Conservation (phyloP, 495 filamentous ascomycete genomes). For the Penicillium odoratum region DNA sequence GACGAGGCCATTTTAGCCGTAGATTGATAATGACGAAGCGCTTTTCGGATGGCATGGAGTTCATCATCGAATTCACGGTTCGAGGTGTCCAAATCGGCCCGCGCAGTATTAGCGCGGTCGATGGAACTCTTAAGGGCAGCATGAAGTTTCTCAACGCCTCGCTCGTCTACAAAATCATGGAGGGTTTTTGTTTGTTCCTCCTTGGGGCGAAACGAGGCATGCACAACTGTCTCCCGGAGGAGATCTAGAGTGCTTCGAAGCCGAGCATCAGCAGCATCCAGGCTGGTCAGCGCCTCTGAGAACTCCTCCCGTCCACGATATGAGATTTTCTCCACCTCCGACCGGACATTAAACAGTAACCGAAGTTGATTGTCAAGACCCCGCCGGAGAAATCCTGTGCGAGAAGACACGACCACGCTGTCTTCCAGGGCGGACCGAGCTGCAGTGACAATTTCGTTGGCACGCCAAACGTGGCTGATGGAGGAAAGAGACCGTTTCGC, state of each 20-base stretch:
- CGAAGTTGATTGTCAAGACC: conserved; percentile 72
- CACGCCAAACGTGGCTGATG: conserved; percentile 78
- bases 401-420: conserved; percentile 72
- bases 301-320: conserved; percentile 57
- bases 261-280: conserved; percentile 73
- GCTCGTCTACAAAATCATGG: conserved; percentile 88
- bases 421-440: conserved; percentile 77
- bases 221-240: conserved; percentile 70
- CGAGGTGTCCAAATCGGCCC: conserved; percentile 51
- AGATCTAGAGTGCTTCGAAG: conserved; percentile 70
- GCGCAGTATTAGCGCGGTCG: conserved; percentile 53
- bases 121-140: conserved; percentile 68
- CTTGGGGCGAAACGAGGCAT: conserved; percentile 68
- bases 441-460: conserved; percentile 79
- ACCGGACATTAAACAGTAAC: conserved; percentile 65
- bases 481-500: conserved; percentile 91
- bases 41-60: conserved; percentile 60
- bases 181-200: conserved; percentile 68
- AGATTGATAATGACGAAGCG: conserved; percentile 48
- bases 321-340: conserved; percentile 57
- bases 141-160: conserved; percentile 68
- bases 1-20: conserved; percentile 44
- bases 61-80: conserved; percentile 56
- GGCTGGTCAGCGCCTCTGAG: conserved; percentile 59
- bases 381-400: conserved; percentile 71